Evolutionary conservation across 2,329 filamentous ascomycete genomes (phyloP).

Genomic region (Diaporthe velutina): DNA sequence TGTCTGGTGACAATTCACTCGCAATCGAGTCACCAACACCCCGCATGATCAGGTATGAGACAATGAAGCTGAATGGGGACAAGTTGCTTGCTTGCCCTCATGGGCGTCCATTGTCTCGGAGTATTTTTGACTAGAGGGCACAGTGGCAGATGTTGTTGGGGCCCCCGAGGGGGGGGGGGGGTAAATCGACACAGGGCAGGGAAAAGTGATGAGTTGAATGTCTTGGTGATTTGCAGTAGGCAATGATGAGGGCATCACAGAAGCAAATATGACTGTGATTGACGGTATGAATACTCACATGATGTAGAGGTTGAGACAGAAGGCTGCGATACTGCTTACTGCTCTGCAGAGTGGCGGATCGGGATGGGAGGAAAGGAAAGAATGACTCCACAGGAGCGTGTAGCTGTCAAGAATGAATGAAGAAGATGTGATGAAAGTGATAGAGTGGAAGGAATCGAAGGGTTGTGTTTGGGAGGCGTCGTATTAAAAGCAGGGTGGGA

Average conservation of each 20-base stretch:
- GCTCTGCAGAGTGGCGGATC: constrained; percentile 27
- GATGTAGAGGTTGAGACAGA: constrained; percentile 10
- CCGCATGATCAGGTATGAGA: background rate
- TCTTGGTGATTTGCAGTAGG: constrained; percentile 1
- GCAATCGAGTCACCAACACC: background rate
- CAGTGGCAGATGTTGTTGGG: too few relatives aligned
- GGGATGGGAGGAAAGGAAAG: constrained; percentile 22
- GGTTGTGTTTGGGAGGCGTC: background rate
- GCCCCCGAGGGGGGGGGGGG: background rate
- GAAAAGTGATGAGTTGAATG: background rate
- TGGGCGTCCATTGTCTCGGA: background rate
- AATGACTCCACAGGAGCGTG: constrained; percentile 34
- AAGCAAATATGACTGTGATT: background rate
- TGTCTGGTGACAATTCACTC: background rate
- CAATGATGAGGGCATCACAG: background rate
- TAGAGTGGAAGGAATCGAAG: background rate
- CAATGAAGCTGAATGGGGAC: background rate
- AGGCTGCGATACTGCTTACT: constrained; percentile 25
- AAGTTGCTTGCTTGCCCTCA: background rate
- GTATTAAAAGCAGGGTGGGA: constrained; percentile 20
- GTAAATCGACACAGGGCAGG: background rate
- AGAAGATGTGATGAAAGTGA: constrained; percentile 29
- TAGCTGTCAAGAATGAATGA: constrained; percentile 22
- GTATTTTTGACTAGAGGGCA: background rate
- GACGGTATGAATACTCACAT: constrained; percentile 18